Evolutionary conservation across 2,329 filamentous ascomycete genomes (phyloP).

Genomic region (Colletotrichum sp.): DNA sequence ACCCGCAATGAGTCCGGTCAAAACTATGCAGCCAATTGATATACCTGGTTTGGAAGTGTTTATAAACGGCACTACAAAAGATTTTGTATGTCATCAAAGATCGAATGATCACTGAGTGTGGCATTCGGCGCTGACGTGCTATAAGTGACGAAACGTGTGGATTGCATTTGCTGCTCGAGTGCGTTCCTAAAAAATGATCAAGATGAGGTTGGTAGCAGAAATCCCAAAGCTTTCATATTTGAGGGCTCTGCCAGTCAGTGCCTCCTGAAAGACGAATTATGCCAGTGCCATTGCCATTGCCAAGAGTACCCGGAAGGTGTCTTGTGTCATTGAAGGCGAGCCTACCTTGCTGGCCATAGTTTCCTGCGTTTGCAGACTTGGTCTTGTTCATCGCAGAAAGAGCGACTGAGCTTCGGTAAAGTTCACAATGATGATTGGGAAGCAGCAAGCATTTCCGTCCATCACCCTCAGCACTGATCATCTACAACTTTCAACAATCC

Average conservation of each 20-base stretch:
- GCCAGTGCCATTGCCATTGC: neutral
- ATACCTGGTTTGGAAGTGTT: neutral
- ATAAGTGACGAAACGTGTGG: neutral
- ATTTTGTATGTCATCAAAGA: neutral
- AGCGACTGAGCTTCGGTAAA: neutral
- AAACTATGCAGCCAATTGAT: neutral
- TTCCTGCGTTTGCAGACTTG: neutral
- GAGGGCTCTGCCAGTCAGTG: neutral
- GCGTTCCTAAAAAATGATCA: neutral
- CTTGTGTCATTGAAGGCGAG: neutral
- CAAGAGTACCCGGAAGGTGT: neutral
- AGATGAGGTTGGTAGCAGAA: neutral
- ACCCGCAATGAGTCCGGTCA: neutral
- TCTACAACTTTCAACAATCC: neutral
- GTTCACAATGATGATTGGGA: neutral
- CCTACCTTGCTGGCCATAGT: neutral
- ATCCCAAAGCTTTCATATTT: fast-evolving
- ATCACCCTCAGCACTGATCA: neutral
- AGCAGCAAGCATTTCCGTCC: neutral
- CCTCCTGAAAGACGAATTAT: neutral
- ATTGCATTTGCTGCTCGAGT: neutral
- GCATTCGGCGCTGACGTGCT: neutral
- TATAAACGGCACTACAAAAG: neutral
- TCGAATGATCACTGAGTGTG: neutral
- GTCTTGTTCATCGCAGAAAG: neutral